Conservation (phyloP, 495 filamentous ascomycete species). For the Cercophora sp. region DNA sequence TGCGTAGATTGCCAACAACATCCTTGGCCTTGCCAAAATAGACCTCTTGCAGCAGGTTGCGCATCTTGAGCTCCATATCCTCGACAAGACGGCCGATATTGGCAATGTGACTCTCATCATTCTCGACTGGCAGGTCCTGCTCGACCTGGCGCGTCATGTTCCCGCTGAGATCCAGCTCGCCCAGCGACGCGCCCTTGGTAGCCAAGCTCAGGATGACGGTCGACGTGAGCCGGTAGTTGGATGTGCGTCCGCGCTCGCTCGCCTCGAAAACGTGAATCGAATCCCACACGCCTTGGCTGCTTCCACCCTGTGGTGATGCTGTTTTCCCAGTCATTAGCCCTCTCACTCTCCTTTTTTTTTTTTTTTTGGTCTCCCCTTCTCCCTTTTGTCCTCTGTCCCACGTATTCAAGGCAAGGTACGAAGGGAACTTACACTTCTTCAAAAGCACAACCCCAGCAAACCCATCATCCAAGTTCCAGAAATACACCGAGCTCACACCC, state of each 20-base stretch:
- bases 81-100: conserved; percentile 95
- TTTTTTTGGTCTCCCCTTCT: too few species aligned
- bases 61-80: conserved; percentile 99
- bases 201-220: conserved; percentile 91
- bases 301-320: conserved; percentile 39
- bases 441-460: conserved; percentile 94
- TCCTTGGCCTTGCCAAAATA: conserved; percentile 99
- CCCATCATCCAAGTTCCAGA: conserved; percentile 98
- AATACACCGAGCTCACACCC: conserved; percentile 89
- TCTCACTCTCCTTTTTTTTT: neutral
- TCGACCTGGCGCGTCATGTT: conserved; percentile 98
- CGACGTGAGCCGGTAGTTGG: conserved; percentile 95
- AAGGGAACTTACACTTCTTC: conserved; percentile 71
- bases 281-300: conserved; percentile 86
- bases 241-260: conserved; percentile 79
- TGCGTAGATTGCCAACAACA: conserved; percentile 94
- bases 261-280: conserved; percentile 99
- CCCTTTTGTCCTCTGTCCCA: too few species aligned
- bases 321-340: neutral
- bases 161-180: conserved; percentile 87
- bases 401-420: neutral
- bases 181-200: conserved; percentile 64
- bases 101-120: conserved; percentile 88
- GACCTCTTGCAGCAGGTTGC: conserved; percentile 96
- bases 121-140: conserved; percentile 80